phyloP scores from a whole-genome alignment of 306 rosid genomes.

The Corylus avellana region DNA sequence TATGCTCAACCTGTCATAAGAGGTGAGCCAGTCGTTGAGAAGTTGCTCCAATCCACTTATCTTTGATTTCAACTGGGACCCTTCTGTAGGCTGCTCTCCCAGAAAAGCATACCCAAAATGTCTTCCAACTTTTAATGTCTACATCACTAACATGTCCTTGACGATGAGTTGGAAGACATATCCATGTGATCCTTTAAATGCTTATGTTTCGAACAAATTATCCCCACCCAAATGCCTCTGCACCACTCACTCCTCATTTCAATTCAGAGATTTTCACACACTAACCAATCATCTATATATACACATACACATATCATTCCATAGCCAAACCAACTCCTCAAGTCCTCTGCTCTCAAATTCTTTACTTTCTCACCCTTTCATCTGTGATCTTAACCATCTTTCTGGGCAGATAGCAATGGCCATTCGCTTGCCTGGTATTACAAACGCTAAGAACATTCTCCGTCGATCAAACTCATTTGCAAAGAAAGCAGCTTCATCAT shows the following conservation, averaged over 20 bases:
- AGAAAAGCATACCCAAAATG: too few species aligned
- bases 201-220: background rate
- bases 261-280: background rate
- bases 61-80: too few species aligned
- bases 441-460: slow-evolving; percentile 38
- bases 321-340: slow-evolving; percentile 7
- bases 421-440: slow-evolving; percentile 33
- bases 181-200: slow-evolving; percentile 12
- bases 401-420: slow-evolving; percentile 14
- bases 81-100: too few species aligned
- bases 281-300: background rate
- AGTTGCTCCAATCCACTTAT: too few species aligned
- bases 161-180: background rate
- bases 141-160: background rate
- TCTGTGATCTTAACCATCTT: background rate
- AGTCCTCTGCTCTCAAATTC: background rate
- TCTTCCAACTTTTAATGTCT: too few species aligned
- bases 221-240: background rate
- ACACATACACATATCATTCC: background rate
- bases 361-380: slow-evolving; percentile 3
- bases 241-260: background rate
- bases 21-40: too few species aligned
- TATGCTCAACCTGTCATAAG: too few species aligned
- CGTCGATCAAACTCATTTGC: slow-evolving; percentile 30
- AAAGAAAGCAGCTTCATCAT: slow-evolving; percentile 22